phyloP scores from a whole-genome alignment of 352 stramenopile species.

The Pythium plurisporium region DNA sequence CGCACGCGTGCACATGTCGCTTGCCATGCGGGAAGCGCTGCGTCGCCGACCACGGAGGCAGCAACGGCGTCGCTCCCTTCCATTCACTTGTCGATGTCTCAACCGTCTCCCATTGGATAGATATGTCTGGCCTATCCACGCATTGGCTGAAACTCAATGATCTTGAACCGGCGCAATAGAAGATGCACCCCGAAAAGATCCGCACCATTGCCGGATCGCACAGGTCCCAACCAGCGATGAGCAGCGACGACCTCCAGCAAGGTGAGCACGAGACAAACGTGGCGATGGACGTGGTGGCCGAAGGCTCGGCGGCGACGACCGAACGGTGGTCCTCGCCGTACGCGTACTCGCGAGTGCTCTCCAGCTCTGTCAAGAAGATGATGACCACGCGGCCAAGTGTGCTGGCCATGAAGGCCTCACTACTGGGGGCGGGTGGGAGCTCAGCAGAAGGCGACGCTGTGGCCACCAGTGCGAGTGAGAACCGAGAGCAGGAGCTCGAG shows the following conservation, averaged over 20 bases:
- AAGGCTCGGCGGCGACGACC: not conserved
- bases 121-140: too few relatives aligned
- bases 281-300: not conserved
- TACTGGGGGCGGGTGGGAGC: not conserved
- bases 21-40: not conserved
- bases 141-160: too few relatives aligned
- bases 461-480: slow-evolving; percentile 1
- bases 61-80: too few relatives aligned
- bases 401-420: slow-evolving; percentile 3
- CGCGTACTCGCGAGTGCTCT: slow-evolving; percentile 39
- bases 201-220: too few relatives aligned
- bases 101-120: too few relatives aligned
- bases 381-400: slow-evolving; percentile 27
- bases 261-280: not conserved
- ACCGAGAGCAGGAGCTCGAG: slow-evolving; percentile 22
- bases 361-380: slow-evolving; percentile 56
- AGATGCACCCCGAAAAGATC: too few relatives aligned
- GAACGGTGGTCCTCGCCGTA: slow-evolving; percentile 10
- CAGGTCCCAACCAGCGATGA: too few relatives aligned
- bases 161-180: too few relatives aligned
- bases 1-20: not conserved
- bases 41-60: too few relatives aligned
- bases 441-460: not conserved
- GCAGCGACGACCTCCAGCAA: not conserved
- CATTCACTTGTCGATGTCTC: too few relatives aligned